Evolutionary conservation across 2,329 filamentous ascomycete genomes (phyloP).

Genomic region (Hypoxylon sp.): DNA sequence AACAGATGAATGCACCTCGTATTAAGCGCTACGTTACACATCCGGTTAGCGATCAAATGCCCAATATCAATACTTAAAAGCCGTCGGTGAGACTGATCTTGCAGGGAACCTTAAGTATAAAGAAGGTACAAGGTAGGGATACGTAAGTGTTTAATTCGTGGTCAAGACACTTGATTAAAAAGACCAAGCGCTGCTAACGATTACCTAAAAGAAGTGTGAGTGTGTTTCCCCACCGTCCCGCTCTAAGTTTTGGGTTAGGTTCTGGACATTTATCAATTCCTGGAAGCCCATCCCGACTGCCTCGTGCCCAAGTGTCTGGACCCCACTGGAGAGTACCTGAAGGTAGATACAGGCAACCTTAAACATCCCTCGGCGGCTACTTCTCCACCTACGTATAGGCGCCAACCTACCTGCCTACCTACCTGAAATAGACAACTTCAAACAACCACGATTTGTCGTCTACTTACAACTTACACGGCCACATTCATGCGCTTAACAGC

Average conservation of each 20-base stretch:
- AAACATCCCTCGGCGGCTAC: conserved; percentile 30
- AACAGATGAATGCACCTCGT: conserved; percentile 8
- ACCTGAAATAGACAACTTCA: too few relatives aligned
- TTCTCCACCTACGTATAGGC: too few relatives aligned
- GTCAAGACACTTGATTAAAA: not conserved
- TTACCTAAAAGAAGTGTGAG: not conserved
- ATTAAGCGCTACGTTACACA: conserved; percentile 30
- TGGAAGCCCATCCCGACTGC: conserved; percentile 17
- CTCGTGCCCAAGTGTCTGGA: too few relatives aligned
- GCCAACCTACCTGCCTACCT: too few relatives aligned
- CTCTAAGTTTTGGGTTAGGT: not conserved
- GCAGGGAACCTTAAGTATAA: too few relatives aligned
- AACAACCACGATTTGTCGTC: conserved; percentile 6
- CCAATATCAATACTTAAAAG: not conserved
- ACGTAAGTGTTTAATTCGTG: not conserved
- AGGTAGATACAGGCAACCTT: conserved; percentile 10
- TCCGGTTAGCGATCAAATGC: conserved; percentile 4
- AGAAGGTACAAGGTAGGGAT: not conserved
- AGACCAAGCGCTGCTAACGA: conserved; percentile 16
- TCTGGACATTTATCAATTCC: not conserved
- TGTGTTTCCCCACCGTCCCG: not conserved
- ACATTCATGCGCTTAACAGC: conserved; percentile 36
- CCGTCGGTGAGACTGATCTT: conserved; percentile 4
- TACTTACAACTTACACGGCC: conserved; percentile 24
- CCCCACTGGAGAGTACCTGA: conserved; percentile 7